Conservation (phyloP, 192 early-diverging fungal species). For the Linderina pennispora region DNA sequence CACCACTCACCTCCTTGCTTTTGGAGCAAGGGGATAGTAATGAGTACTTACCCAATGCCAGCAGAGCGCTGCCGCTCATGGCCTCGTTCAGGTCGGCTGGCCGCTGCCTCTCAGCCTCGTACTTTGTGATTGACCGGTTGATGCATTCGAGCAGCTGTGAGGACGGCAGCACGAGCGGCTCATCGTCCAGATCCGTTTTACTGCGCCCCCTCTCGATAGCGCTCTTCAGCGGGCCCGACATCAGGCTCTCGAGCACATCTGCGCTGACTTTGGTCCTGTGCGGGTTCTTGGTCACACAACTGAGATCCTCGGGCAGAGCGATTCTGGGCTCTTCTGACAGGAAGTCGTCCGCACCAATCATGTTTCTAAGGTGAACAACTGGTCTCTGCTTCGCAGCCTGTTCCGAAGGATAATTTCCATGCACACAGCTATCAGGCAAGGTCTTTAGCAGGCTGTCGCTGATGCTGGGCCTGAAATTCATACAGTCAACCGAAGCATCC, state of each 20-base stretch:
- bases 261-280: background rate
- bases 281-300: slow-evolving; percentile 9
- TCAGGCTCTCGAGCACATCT: background rate
- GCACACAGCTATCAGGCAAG: no score
- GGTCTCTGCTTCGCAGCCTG: no score
- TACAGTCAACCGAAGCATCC: slow-evolving; percentile 7
- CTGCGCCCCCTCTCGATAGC: slow-evolving; percentile 7
- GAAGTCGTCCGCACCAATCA: no score
- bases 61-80: slow-evolving; percentile 36
- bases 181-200: background rate
- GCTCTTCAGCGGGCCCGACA: slow-evolving; percentile 1
- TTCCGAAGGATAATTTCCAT: no score
- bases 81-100: slow-evolving; percentile 8
- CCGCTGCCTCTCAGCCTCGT: slow-evolving; percentile 14
- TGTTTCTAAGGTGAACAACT: no score
- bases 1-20: no score
- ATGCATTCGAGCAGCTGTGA: slow-evolving; percentile 38
- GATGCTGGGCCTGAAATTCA: background rate
- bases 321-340: slow-evolving; percentile 3
- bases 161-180: slow-evolving; percentile 25
- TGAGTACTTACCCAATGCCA: slow-evolving; percentile 9
- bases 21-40: no score
- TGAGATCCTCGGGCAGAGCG: slow-evolving; percentile 9
- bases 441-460: slow-evolving; percentile 20
- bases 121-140: slow-evolving; percentile 11